Base-by-base conservation (phyloP, 2,329 filamentous ascomycete species). In the Pseudogymnoascus sp. region DNA sequence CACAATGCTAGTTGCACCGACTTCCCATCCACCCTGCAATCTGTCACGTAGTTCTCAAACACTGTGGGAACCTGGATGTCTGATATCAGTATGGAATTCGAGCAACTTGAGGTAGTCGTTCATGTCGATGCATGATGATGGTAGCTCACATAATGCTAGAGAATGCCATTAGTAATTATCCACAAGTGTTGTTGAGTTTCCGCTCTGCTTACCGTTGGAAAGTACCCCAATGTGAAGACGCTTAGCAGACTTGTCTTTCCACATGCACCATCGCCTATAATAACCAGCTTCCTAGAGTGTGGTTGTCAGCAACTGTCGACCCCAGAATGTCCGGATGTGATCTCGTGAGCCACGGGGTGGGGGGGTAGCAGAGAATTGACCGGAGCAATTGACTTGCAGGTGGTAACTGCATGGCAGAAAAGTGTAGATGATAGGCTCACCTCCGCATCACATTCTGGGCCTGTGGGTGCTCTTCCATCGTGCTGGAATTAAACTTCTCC, bases 11-110 rank as follows among this genome's bases (percentile, higher is more conserved):
- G 83, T 79, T 99, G 94, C 39, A 99, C 94, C n/a, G 91, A 96
- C 75, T 96, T 96, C 72, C 94, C 94, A 74, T 99, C 94, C 64
- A 99, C 94, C 78, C 93, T 85, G 77, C 94, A 99, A 78, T 99
- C 94, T 69, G 94, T 99, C 67, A 99, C 94, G 73, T 99, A 99
- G 79, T 99, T 99, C 75, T 99, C 94, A 76, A 99, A 99, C 38
- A 99, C 94, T 55, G 94, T 99, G 1, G 94, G 94, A 60, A 96
- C 92, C 88, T 92, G 75, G 69, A 73, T 62, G 5, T 11, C 12
- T 60, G 5, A 41, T 66, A 66, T 64, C 25, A 65, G 59, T 28
- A 28, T 25, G 19, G 19, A 22, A 58, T 59, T 22, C 59, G 38
- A 58, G 38, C 36, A 62, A 58, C 66, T 62, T 64, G 67, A 19